Percentiles rank a stretch among this genome's conserved stretches.
Evolutionary conservation across 768 basidiomycete species (phyloP).

Genomic region (Mrakia frigida): DNA sequence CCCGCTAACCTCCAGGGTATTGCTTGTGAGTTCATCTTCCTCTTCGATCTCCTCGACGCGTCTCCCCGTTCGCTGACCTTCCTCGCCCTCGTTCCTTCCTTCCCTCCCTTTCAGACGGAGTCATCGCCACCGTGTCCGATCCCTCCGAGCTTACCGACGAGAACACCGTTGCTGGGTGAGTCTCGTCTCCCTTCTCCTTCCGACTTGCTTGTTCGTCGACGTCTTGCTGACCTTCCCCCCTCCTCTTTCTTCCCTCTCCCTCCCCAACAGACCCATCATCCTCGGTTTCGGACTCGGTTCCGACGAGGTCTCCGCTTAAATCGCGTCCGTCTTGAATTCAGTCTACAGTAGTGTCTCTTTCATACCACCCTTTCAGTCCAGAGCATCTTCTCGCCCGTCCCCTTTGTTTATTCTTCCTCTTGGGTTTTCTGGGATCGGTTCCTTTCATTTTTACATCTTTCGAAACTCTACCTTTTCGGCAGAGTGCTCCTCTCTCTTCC

Average conservation of each 20-base stretch:
- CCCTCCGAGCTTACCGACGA: neutral
- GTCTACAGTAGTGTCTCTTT: neutral
- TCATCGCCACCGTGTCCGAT: conserved; percentile 10
- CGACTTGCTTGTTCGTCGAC: neutral
- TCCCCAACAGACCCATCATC: conserved; percentile 12
- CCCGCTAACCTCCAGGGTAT: conserved; percentile 47
- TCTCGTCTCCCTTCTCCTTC: neutral
- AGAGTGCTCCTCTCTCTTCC: no score
- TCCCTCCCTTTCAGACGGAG: conserved; percentile 5
- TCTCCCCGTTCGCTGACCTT: neutral
- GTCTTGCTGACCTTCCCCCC: neutral
- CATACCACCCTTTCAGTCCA: neutral
- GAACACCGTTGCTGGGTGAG: conserved; percentile 10
- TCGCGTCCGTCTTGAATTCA: neutral
- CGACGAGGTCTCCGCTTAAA: conserved; percentile 9
- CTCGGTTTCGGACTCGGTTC: neutral
- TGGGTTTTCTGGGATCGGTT: neutral
- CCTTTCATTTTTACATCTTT: no score
- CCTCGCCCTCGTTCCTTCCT: neutral
- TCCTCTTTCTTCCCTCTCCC: neutral
- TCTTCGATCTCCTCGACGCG: neutral
- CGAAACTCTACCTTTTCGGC: no score
- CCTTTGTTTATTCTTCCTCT: neutral
- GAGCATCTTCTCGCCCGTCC: neutral
- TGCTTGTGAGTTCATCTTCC: conserved; percentile 44